These are phyloP conservation scores for Hypoxylon sp. DNA, from an alignment of 2,329 filamentous ascomycete species.

Conservation along the genomic window DNA sequence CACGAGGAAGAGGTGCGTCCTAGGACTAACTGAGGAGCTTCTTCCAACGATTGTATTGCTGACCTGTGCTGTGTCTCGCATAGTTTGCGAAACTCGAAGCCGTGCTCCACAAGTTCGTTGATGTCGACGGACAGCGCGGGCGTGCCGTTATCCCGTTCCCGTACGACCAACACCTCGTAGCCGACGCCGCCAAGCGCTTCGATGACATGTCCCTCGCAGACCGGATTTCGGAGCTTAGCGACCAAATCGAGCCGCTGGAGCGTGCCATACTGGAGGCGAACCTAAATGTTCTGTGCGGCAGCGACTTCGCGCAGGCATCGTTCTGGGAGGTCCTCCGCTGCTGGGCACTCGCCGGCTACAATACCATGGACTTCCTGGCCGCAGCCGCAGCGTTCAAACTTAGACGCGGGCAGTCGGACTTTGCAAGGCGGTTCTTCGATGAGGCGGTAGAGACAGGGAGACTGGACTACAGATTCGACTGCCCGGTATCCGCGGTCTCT, in stretches of 20 bases:
- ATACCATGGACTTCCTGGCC: conserved; percentile 58
- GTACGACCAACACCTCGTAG: conserved; percentile 55
- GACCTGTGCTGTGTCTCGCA: neutral
- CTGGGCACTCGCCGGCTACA: conserved; percentile 62
- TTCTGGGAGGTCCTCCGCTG: conserved; percentile 65
- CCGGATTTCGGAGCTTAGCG: conserved; percentile 59
- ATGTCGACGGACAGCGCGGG: conserved; percentile 61
- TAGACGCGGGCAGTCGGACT: conserved; percentile 60
- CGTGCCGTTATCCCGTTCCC: conserved; percentile 59
- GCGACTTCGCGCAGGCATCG: conserved; percentile 59
- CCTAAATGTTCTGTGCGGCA: conserved; percentile 60
- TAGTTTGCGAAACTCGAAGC: conserved; percentile 11
- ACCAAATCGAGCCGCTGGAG: conserved; percentile 60
- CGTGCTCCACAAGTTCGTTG: conserved; percentile 59
- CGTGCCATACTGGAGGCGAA: conserved; percentile 58
- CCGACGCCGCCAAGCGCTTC: conserved; percentile 54
- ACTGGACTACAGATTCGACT: conserved; percentile 59
- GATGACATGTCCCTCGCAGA: conserved; percentile 60
- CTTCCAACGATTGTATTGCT: neutral
- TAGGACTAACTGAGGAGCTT: neutral
- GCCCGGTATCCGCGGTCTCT: conserved; percentile 51
- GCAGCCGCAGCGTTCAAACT: conserved; percentile 61
- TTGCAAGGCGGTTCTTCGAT: conserved; percentile 62
- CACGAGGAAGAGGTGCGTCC: conserved; percentile 60
- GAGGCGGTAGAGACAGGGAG: conserved; percentile 59